Base-by-base conservation (phyloP, 176 grass and related monocot genomes). In the Triticum urartu region DNA sequence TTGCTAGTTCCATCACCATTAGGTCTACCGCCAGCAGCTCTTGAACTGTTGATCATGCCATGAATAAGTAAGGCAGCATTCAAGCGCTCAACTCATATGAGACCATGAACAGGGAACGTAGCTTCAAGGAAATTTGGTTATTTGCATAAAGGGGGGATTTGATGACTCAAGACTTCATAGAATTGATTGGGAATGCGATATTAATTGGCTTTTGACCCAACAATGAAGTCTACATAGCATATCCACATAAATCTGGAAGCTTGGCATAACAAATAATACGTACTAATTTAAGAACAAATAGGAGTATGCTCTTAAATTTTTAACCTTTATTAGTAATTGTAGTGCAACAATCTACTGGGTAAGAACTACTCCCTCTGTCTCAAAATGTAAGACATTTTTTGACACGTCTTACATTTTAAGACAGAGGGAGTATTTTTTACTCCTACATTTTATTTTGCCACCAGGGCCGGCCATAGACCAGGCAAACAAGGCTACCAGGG, bases 1-100 rank as follows among this genome's bases (percentile, higher is more conserved):
- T 95, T 95, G 73, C 89, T 95, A 24, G 73, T 14, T 88, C 89
- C 94, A 87, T 93, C 91, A 86, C 86, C 83, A 81, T 93, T 95
- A 75, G 81, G 84, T 62, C 74, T 93, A 80, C 86, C 87, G 21
- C 66, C 91, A 87, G 64, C 91, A 91, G 91, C 89, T 85, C 94
- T 91, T 67, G 86, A 90, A 83, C 91, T 93, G 79, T 88, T 81
- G 11, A 80, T 62, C 76, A 91, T 76, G 47, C 36, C 63, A 79
- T 67, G 63, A 34, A 84, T 64, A 77, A 52, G 72, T 83, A 24
- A 90, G 38, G 11, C 82, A 71, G 32, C 30, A 86, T 69, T 77
- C 11, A 84, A 81, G 47, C 3, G 5, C 48, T 81, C 63, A 77
- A 86, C 32, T 68, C 33, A 63, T 50, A 84, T 17, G 35, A 90